These are phyloP conservation scores for Cryptococcus sp. DNA, from an alignment of 1,284 basidiomycete genomes.

Conservation along the genomic window DNA sequence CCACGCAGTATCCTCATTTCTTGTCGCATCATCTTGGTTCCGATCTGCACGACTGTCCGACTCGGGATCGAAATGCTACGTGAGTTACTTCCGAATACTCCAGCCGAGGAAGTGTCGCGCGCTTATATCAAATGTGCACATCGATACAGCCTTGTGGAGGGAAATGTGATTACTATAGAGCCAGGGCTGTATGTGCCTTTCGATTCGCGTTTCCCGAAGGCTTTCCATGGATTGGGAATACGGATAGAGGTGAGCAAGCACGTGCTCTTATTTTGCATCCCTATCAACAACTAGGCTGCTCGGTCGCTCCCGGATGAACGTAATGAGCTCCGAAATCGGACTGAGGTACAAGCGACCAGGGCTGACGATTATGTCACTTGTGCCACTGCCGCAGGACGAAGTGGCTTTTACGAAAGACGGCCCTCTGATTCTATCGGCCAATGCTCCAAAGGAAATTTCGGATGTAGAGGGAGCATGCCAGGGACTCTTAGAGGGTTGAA, in stretches of 20 bases:
- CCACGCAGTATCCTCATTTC: slow-evolving; percentile 71
- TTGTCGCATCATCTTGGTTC: slow-evolving; percentile 58
- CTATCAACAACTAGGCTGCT: too few species aligned
- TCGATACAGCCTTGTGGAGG: slow-evolving; percentile 64
- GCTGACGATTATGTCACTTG: background rate
- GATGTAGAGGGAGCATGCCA: slow-evolving; percentile 88
- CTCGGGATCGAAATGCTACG: slow-evolving; percentile 47
- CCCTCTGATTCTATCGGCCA: slow-evolving; percentile 68
- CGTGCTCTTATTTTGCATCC: too few species aligned
- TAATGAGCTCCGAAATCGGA: background rate
- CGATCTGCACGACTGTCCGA: slow-evolving; percentile 57
- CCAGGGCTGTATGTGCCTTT: slow-evolving; percentile 72
- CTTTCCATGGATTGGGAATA: slow-evolving; percentile 84
- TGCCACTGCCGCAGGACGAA: slow-evolving; percentile 64
- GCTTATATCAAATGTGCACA: background rate
- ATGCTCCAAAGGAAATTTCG: slow-evolving; percentile 84
- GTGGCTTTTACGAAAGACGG: slow-evolving; percentile 72
- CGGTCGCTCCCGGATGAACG: background rate
- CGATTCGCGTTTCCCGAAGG: slow-evolving; percentile 70
- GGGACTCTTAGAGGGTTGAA: slow-evolving; percentile 57
- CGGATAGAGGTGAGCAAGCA: slow-evolving; percentile 70
- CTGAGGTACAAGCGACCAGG: background rate
- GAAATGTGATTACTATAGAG: slow-evolving; percentile 79
- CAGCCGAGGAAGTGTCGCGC: too few species aligned
- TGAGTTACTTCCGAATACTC: slow-evolving; percentile 23